Base-by-base conservation (phyloP, 129 eudicot genomes). In the Ambrosia artemisiifolia region DNA sequence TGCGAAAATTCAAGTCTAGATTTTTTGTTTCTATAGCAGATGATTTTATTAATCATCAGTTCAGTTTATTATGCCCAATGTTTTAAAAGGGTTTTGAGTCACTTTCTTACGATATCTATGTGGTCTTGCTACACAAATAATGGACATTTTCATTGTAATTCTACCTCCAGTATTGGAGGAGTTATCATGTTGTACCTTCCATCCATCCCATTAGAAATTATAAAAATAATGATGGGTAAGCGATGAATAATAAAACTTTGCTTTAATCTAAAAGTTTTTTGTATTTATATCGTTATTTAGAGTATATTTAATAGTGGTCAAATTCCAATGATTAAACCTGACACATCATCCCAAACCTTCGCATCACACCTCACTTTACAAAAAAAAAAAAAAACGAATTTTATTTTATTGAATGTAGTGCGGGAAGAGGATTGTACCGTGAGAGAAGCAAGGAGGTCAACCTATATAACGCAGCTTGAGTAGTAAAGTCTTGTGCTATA, bases 191-290 rank as follows among this genome's bases (percentile, higher is more conserved):
- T 76, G 71, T 70, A 48, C 28, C 61, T 28, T 13, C 59, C 82
- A 4, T 70, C 72, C 82, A 54, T 63, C 67, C 77, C 67, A 42
- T 51, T 42, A 63, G 19, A 67, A 36, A 13, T 24, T 24, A 24
- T 17, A 63, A 16, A 40, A 12, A 13, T 7, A 2, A 49, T 43
- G 50, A 70, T 12, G 82, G 77, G 67, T 78, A 70, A 40, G 82
- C 0, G 82, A 78, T 53, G 77, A 33, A 49, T 57, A 57, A 55
- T 57, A 57, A 57, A 57, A 4, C 9, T 24, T 57, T 30, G 8
- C 64, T 57, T 55, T 54, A 8, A 54, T 38, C 8, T 38, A 5
- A 38, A 6, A 38, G 8, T 38, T 38, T 2, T 2, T 3, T 3
- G 3, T 38, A 6, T 43, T 24, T 24, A 24, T 24, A 24, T 24